Evolutionary conservation across 2,329 filamentous ascomycete genomes (phyloP), one percentile per base, ranked within the genome.

Genomic region (Emmonsia crescens): DNA sequence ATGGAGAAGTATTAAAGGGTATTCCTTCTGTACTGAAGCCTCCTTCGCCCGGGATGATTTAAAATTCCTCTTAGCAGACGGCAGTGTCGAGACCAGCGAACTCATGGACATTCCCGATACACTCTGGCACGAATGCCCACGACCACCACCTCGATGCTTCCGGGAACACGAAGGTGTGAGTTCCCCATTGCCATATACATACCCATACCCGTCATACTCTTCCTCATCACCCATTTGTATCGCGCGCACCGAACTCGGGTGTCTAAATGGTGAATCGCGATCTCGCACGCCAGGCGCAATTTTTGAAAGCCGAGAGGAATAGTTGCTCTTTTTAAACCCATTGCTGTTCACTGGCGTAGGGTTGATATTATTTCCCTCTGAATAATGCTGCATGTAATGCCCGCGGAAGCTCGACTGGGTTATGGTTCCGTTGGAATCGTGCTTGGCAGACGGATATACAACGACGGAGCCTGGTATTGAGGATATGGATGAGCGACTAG

Each of bases 1-100:
- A 68, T 87, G 84, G 2, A 87, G 73, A 58, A 87, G 71, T 2
- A 87, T 82, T 3, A 87, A 76, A 0, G 84, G 84, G 62, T 79
- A 79, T 63, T 83, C 79, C 59, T 75, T 76, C 21, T 62, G 46
- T 33, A 56, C 55, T 29, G 55, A 29, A 14, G 49, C 21, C n/a
- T 52, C 51, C 9, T 62, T 40, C 46, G 51, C 31, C 14, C 42
- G 58, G n/a, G 61, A 55, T 29, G 64, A 60, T 46, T 57, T 59
- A 36, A 57, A 31, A 38, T 67, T 69, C 1, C 73, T 68, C 1
- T 73, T 75, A 57, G 75, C 73, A 52, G 72, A 73, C 2, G 70
- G 71, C 3, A 71, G 68, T 1, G 73, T 71, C 0, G 71, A 71
- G 10, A 70, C 69, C 2, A 69, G 65, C 2, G 74, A 76, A 0